Percentiles rank a stretch among this genome's conserved stretches.
phyloP scores from a whole-genome alignment of 768 basidiomycete species.

The Lactifluus volemus region DNA sequence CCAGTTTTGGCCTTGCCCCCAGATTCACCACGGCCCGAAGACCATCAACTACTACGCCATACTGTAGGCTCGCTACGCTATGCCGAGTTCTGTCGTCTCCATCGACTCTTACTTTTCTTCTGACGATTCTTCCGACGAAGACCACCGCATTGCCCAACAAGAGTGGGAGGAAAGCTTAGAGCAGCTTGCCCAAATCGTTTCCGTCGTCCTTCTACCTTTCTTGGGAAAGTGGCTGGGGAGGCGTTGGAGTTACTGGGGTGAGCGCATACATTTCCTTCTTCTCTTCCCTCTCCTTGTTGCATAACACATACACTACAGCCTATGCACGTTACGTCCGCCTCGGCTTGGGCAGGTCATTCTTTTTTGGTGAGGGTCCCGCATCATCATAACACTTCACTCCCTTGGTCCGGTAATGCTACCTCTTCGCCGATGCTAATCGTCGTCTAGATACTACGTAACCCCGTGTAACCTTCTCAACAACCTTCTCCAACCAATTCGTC shows the following conservation, averaged over 20 bases:
- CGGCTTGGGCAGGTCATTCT: constrained; percentile 56
- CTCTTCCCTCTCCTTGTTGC: not conserved
- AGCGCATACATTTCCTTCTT: constrained; percentile 24
- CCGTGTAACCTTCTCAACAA: constrained; percentile 18
- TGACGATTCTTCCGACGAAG: constrained; percentile 52
- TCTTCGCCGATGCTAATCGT: not conserved
- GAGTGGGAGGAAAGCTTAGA: constrained; percentile 91
- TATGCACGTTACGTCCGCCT: constrained; percentile 63
- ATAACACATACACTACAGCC: constrained; percentile 32
- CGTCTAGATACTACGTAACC: constrained; percentile 8
- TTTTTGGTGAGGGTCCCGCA: constrained; percentile 35
- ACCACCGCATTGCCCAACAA: constrained; percentile 67
- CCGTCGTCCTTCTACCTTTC: constrained; percentile 75
- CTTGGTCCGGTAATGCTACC: not conserved
- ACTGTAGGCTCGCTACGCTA: constrained; percentile 21
- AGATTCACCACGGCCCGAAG: too few species aligned
- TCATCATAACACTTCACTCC: not conserved
- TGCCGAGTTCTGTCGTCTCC: constrained; percentile 57
- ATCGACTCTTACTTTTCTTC: constrained; percentile 46
- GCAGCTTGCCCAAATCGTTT: constrained; percentile 74
- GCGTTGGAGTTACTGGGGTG: constrained; percentile 80
- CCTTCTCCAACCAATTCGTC: constrained; percentile 31
- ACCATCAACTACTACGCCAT: too few species aligned
- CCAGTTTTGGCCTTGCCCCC: not conserved
- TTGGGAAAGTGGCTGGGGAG: constrained; percentile 85